A percentile compares a stretch with the other conserved stretches of the same genome.
Conservation (phyloP, 768 basidiomycete genomes). For the Termitomyces sp. region DNA sequence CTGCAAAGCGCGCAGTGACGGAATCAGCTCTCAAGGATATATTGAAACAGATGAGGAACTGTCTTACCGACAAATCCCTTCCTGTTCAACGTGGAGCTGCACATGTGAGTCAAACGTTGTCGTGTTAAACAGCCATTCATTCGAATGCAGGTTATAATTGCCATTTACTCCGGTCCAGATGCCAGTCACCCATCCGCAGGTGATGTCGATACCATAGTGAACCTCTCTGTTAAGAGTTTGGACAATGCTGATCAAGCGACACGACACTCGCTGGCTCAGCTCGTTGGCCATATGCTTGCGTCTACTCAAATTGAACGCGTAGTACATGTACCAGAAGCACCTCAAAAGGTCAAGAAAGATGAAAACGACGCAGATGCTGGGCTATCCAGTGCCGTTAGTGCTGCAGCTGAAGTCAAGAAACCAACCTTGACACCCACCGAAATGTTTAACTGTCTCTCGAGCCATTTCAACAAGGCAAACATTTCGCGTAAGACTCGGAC, state of each 20-base stretch:
- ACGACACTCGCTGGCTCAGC: slow-evolving; percentile 71
- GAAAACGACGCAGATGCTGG: slow-evolving; percentile 59
- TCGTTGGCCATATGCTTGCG: slow-evolving; percentile 82
- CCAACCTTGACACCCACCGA: slow-evolving; percentile 70
- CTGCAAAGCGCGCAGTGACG: slow-evolving; percentile 80
- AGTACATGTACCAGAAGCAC: slow-evolving; percentile 38
- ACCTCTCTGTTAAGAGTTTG: slow-evolving; percentile 64
- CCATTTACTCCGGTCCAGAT: slow-evolving; percentile 56
- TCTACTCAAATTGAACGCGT: slow-evolving; percentile 72
- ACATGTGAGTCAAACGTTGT: slow-evolving; percentile 46
- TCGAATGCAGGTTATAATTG: slow-evolving; percentile 36
- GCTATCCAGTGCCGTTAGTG: slow-evolving; percentile 35
- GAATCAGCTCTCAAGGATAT: slow-evolving; percentile 80
- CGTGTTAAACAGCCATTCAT: neutral
- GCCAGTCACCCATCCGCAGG: slow-evolving; percentile 51
- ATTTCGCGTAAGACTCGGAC: slow-evolving; percentile 69
- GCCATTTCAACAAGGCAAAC: slow-evolving; percentile 74
- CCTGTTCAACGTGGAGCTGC: slow-evolving; percentile 84
- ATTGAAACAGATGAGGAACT: slow-evolving; percentile 74
- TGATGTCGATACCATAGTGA: slow-evolving; percentile 78
- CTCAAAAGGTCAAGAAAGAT: slow-evolving; percentile 63
- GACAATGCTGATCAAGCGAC: slow-evolving; percentile 85
- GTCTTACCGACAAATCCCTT: slow-evolving; percentile 77
- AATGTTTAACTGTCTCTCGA: slow-evolving; percentile 80
- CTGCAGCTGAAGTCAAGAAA: slow-evolving; percentile 55